Percentiles rank a stretch among this genome's conserved stretches.
Evolutionary conservation across 2,329 filamentous ascomycete species (phyloP).

Genomic region (Alternaria brassicicola): DNA sequence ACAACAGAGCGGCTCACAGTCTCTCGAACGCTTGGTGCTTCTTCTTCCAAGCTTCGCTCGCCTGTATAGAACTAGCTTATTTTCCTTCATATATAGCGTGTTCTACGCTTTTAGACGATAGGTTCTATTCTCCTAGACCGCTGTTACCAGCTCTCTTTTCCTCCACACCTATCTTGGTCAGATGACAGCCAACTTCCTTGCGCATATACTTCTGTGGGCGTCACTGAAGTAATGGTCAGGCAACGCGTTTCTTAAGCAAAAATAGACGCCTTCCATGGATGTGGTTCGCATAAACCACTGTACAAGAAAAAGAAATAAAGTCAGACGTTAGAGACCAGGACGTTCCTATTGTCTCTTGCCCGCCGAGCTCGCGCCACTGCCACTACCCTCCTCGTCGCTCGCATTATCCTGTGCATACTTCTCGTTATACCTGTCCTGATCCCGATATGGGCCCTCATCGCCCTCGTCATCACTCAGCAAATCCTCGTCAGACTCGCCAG

Average conservation of each 20-base stretch:
- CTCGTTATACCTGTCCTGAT: conserved; percentile 41
- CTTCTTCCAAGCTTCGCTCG: too few relatives aligned
- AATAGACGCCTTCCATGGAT: conserved; percentile 28
- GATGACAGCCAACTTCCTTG: neutral
- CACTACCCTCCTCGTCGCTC: conserved; percentile 33
- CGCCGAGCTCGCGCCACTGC: conserved; percentile 28
- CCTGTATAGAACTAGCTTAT: too few relatives aligned
- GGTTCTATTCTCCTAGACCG: too few relatives aligned
- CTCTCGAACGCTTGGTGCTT: too few relatives aligned
- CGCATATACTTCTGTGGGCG: neutral
- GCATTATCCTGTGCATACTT: conserved; percentile 33
- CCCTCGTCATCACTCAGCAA: conserved; percentile 55
- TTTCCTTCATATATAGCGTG: too few relatives aligned
- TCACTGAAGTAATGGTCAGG: neutral
- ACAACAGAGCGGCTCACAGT: too few relatives aligned
- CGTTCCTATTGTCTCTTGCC: conserved; percentile 33
- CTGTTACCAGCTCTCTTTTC: too few relatives aligned
- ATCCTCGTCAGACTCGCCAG: conserved; percentile 84
- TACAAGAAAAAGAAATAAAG: conserved; percentile 3
- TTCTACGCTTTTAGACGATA: too few relatives aligned
- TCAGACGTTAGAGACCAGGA: neutral
- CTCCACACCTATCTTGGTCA: neutral
- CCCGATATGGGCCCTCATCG: conserved; percentile 46
- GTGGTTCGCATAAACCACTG: conserved; percentile 2
- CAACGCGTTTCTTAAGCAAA: neutral